Percentiles rank a stretch among this genome's conserved stretches.
phyloP scores from a whole-genome alignment of 1,284 basidiomycete species.

The Lentinula novae-zelandiae region DNA sequence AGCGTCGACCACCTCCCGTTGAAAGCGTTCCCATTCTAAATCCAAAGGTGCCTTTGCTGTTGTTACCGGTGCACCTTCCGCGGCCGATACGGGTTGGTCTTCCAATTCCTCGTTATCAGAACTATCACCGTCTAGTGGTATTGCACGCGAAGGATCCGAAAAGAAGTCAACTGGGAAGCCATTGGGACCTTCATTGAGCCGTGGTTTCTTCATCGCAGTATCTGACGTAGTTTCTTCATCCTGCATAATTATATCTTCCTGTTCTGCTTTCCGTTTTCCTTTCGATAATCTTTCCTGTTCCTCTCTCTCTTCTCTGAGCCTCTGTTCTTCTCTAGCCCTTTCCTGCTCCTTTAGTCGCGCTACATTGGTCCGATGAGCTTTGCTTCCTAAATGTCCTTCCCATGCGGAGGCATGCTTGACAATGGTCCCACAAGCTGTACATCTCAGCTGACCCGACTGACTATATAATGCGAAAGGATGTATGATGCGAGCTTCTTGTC shows the following conservation, averaged over 20 bases:
- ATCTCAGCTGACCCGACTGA: conserved; percentile 61
- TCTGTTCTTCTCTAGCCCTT: conserved; percentile 30
- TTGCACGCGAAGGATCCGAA: conserved; percentile 64
- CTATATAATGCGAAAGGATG: conserved; percentile 74
- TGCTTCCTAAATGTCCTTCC: conserved; percentile 82
- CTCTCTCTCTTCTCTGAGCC: conserved; percentile 27
- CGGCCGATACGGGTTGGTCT: conserved; percentile 14
- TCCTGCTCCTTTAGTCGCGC: conserved; percentile 53
- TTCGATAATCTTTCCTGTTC: conserved; percentile 21
- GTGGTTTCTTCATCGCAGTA: conserved; percentile 31
- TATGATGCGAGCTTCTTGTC: conserved; percentile 63
- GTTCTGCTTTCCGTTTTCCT: conserved; percentile 42
- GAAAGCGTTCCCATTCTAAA: conserved; percentile 66
- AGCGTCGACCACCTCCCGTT: conserved; percentile 50
- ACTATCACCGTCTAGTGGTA: conserved; percentile 39
- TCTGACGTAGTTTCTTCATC: conserved; percentile 18
- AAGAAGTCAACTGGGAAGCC: conserved; percentile 73
- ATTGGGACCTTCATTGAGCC: conserved; percentile 20
- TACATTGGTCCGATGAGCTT: conserved; percentile 65
- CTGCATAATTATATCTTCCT: conserved; percentile 33
- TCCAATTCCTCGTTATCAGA: conserved; percentile 37
- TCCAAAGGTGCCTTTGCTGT: conserved; percentile 36
- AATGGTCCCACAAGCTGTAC: conserved; percentile 54
- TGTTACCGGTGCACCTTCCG: conserved; percentile 23
- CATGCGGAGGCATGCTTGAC: conserved; percentile 78